phyloP scores from a whole-genome alignment of 1,284 basidiomycete species.

The Cryptococcus deneoformans region DNA sequence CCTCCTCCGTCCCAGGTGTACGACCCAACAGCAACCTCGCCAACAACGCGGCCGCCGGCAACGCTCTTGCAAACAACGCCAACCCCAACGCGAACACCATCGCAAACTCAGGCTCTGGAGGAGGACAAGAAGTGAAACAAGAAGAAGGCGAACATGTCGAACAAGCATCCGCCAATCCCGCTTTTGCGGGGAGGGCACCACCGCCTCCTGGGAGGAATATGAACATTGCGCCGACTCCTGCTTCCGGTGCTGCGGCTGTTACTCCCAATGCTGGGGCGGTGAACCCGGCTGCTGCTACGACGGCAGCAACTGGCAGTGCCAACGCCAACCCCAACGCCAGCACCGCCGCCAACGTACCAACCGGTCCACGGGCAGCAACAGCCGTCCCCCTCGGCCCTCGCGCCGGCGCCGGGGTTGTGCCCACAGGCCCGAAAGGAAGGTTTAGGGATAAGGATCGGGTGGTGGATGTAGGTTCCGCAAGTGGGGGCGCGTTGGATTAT shows the following conservation, averaged over 20 bases:
- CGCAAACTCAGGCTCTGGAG: not conserved
- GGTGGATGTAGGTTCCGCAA: slow-evolving; percentile 17
- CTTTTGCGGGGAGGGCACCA: not conserved
- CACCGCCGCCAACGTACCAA: slow-evolving; percentile 17
- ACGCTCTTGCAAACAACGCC: no score
- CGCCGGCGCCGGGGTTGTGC: slow-evolving; percentile 3
- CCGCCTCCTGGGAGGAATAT: no score
- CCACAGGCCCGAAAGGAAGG: slow-evolving; percentile 38
- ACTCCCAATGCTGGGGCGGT: no score
- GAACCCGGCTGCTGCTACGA: not conserved
- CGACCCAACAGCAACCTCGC: no score
- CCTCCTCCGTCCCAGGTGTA: no score
- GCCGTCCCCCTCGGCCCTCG: no score
- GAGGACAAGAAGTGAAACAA: not conserved
- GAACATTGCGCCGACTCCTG: no score
- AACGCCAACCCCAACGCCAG: not conserved
- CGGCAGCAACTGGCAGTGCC: slow-evolving; percentile 1
- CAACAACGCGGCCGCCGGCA: not conserved
- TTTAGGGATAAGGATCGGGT: slow-evolving; percentile 47
- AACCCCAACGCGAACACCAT: no score
- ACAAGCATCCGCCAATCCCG: not conserved
- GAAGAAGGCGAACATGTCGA: slow-evolving; percentile 1
- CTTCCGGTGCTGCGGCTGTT: no score
- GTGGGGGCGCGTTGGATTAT: slow-evolving; percentile 31
- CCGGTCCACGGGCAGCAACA: slow-evolving; percentile 29